Evolutionary conservation across 352 stramenopile genomes (phyloP).

Genomic region (Phytophthora syringae): DNA sequence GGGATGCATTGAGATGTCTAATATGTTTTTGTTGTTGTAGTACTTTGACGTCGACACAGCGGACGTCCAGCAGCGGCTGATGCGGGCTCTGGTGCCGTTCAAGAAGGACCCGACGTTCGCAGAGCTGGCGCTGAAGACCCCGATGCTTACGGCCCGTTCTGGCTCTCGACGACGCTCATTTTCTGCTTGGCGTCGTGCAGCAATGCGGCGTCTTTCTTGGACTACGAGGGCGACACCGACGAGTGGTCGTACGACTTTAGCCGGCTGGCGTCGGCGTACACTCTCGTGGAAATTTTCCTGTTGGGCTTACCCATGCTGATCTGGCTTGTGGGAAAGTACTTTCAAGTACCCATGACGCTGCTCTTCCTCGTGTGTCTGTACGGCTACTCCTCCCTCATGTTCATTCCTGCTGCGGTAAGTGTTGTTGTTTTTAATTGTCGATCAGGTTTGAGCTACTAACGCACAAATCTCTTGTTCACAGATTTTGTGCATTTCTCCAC

Average conservation of each 20-base stretch:
- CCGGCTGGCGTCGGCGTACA: conserved; percentile 76
- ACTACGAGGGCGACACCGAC: conserved; percentile 62
- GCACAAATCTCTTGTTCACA: conserved; percentile 26
- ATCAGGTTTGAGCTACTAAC: neutral
- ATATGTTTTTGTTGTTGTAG: conserved; percentile 34
- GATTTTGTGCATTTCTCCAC: conserved; percentile 79
- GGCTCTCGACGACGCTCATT: conserved; percentile 87
- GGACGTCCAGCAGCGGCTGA: conserved; percentile 80
- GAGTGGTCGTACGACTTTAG: conserved; percentile 89
- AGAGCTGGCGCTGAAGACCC: conserved; percentile 63
- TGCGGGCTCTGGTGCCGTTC: conserved; percentile 78
- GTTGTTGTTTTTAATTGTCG: neutral
- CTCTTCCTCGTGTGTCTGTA: conserved; percentile 88
- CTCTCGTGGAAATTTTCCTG: conserved; percentile 80
- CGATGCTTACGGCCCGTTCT: conserved; percentile 86
- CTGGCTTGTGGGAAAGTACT: conserved; percentile 85
- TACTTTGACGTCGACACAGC: conserved; percentile 89
- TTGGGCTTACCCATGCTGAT: conserved; percentile 74
- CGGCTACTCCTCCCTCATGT: conserved; percentile 84
- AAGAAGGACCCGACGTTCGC: conserved; percentile 86
- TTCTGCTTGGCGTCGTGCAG: conserved; percentile 87
- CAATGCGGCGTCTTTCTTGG: conserved; percentile 85
- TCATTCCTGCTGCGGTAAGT: conserved; percentile 80
- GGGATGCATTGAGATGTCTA: neutral
- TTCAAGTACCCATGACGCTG: conserved; percentile 73